Evolutionary conservation across 257 asterid species (phyloP).

Genomic region (Knoxia roxburghii): DNA sequence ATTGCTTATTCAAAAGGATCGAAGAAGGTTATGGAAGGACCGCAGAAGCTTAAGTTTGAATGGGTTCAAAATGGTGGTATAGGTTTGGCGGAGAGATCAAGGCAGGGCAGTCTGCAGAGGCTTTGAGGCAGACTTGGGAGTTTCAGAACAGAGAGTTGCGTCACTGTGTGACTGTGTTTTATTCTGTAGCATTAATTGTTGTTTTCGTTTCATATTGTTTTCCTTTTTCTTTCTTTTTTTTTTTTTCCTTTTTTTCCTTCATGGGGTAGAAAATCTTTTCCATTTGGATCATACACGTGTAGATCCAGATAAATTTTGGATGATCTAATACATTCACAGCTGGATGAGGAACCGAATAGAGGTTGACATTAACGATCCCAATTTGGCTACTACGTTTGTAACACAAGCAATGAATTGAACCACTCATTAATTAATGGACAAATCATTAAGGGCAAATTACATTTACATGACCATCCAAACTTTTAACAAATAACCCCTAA

Average conservation of each 20-base stretch:
- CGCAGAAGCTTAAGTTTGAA: background rate
- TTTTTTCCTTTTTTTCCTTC: background rate
- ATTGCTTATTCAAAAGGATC: background rate
- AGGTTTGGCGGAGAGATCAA: slow-evolving; percentile 26
- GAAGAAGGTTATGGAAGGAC: background rate
- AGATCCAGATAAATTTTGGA: background rate
- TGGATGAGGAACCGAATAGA: too few relatives aligned
- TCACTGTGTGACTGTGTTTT: background rate
- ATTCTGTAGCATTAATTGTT: background rate
- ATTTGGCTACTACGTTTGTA: too few relatives aligned
- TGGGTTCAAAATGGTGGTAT: background rate
- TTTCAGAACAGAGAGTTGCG: slow-evolving; percentile 18
- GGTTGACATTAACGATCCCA: too few relatives aligned
- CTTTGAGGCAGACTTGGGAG: slow-evolving; percentile 21
- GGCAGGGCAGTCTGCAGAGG: slow-evolving; percentile 6
- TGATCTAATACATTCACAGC: background rate
- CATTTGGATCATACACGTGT: slow-evolving; percentile 18
- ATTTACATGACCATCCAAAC: too few relatives aligned
- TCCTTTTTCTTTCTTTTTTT: background rate
- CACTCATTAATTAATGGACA: too few relatives aligned
- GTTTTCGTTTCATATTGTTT: background rate
- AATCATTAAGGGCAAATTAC: too few relatives aligned
- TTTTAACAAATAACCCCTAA: too few relatives aligned
- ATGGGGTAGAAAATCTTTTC: background rate
- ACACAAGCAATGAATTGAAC: too few relatives aligned